phyloP scores from a whole-genome alignment of 768 basidiomycete species.

The Rhizopogon vinicolor region DNA sequence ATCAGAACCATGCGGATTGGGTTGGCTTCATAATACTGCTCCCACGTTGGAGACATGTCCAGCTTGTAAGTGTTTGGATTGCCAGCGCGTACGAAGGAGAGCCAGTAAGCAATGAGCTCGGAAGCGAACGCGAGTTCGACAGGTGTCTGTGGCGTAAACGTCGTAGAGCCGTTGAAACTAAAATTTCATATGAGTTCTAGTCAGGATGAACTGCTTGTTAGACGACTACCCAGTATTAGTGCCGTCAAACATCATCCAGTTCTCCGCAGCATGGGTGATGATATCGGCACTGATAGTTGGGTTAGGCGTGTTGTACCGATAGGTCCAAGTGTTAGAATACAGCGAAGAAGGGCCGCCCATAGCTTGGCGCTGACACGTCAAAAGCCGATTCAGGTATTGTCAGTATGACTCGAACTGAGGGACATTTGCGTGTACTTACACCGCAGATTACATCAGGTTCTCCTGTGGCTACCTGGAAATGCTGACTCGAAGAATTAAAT shows the following conservation, averaged over 20 bases:
- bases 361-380: conserved; percentile 33
- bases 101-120: conserved; percentile 63
- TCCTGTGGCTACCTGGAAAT: conserved; percentile 43
- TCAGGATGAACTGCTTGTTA: too few species aligned
- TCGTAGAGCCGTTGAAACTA: conserved; percentile 50
- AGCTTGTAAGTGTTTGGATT: conserved; percentile 56
- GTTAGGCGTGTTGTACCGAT: conserved; percentile 56
- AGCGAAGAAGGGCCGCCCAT: conserved; percentile 38
- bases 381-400: background rate
- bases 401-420: background rate
- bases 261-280: conserved; percentile 53
- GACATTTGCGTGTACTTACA: conserved; percentile 29
- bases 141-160: conserved; percentile 41
- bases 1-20: conserved; percentile 43
- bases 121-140: conserved; percentile 46
- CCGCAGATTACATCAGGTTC: conserved; percentile 49
- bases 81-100: conserved; percentile 56
- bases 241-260: conserved; percentile 67
- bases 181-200: background rate
- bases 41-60: conserved; percentile 46
- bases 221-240: conserved; percentile 50
- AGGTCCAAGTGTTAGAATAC: conserved; percentile 40
- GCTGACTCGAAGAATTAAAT: conserved; percentile 39
- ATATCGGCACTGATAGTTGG: conserved; percentile 32
- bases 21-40: conserved; percentile 26